Base-by-base conservation (phyloP, 108 stramenopile genomes). In the Parmales sp. region DNA sequence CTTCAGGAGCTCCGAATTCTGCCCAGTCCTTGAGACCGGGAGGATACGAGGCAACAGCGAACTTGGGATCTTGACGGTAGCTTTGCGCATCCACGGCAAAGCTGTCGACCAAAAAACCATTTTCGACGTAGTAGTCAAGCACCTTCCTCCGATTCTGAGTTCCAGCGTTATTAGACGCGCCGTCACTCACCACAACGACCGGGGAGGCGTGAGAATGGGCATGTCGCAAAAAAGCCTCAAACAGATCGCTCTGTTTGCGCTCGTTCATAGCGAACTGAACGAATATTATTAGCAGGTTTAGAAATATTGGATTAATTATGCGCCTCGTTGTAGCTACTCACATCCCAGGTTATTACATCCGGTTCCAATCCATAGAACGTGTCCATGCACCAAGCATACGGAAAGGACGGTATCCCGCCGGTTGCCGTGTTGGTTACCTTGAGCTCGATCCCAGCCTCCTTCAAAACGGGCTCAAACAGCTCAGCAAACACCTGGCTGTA, bases 211-310 rank as follows among this genome's bases (percentile, higher is more conserved):
- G n/a, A n/a, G n/a, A n/a, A n/a, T n/a, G n/a, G 20, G 71, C 39
- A 65, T 89, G 88, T 54, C 90, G 82, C 20, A 91, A 31, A 69
- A 83, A 91, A 29, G 82, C 78, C 72, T 91, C 90, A 38, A 91
- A 54, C 6, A 80, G 83, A n/a, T 39, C 63, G 0, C 85, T 67
- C 19, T 48, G 74, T 26, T 72, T 74, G 51, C 78, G 80, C 60
- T 88, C 90, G 68, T 91, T 91, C 90, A 91, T 91, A 36, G 78
- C 80, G 67, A 88, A 91, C n/a, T n/a, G n/a, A n/a, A n/a, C n/a
- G n/a, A n/a, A n/a, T n/a, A n/a, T n/a, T n/a, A n/a, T n/a, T n/a
- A n/a, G n/a, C n/a, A n/a, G n/a, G n/a, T n/a, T n/a, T n/a, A n/a
- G n/a, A n/a, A n/a, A n/a, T n/a, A n/a, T n/a, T n/a, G n/a, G n/a